phyloP scores from a whole-genome alignment of 805 yeast genomes.

The Metschnikowia rubicola region DNA sequence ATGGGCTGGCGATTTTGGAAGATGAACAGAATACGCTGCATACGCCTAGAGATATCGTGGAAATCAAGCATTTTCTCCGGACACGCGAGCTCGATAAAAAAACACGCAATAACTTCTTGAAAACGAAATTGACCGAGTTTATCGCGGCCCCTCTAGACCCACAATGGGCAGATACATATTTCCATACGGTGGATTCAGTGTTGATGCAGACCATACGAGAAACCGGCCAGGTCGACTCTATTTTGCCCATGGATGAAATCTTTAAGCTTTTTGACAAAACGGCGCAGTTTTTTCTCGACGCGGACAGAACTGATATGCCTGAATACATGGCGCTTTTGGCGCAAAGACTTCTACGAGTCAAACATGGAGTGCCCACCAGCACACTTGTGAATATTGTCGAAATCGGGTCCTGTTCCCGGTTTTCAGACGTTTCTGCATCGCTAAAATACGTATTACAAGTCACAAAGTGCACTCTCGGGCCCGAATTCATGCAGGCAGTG shows the following conservation, averaged over 20 bases:
- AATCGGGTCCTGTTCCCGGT: conserved; percentile 20
- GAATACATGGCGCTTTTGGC: conserved; percentile 27
- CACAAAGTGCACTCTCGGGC: conserved; percentile 1
- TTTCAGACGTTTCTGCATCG: conserved; percentile 8
- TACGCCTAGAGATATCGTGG: background rate
- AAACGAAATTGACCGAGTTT: conserved; percentile 19
- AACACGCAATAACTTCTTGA: conserved; percentile 19
- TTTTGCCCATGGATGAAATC: conserved; percentile 10
- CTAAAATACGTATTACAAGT: conserved; percentile 9
- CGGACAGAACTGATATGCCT: conserved; percentile 20
- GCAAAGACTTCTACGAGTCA: conserved; percentile 15
- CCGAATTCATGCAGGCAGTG: conserved; percentile 18
- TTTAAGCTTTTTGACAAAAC: conserved; percentile 20
- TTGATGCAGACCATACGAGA: conserved; percentile 18
- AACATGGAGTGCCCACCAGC: conserved; percentile 13
- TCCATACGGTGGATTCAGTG: conserved; percentile 21
- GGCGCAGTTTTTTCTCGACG: conserved; percentile 7
- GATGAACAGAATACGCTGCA: background rate
- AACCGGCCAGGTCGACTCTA: conserved; percentile 8
- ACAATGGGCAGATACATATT: conserved; percentile 8
- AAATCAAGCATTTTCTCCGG: conserved; percentile 25
- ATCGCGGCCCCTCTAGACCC: conserved; percentile 8
- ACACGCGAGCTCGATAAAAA: conserved; percentile 25
- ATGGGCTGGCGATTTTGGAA: conserved; percentile 1
- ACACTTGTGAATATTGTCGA: conserved; percentile 26